Percentiles rank a stretch among this genome's conserved stretches.
These are phyloP conservation scores for Silene uniflora DNA, from an alignment of 148 eudicot genomes.

Conservation along the genomic window DNA sequence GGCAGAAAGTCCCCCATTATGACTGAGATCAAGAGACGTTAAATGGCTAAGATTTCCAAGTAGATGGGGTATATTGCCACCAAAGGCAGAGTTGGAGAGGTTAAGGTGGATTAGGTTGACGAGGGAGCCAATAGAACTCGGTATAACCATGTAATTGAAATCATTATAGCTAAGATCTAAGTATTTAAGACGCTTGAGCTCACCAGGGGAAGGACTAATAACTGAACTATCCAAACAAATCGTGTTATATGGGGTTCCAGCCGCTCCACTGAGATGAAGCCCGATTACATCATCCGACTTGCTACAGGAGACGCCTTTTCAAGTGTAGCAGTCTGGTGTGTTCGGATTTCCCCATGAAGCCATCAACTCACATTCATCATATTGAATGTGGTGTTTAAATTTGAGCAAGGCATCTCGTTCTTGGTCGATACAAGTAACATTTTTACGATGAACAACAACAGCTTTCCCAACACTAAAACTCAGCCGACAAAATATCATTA, in stretches of 20 bases:
- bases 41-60: too few species aligned
- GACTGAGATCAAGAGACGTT: too few species aligned
- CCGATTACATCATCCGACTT: not conserved
- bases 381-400: too few species aligned
- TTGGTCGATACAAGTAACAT: not conserved
- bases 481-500: not conserved
- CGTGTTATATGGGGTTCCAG: not conserved
- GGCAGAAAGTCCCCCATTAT: too few species aligned
- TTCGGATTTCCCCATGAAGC: too few species aligned
- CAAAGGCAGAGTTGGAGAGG: too few species aligned
- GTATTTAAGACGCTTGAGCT: not conserved
- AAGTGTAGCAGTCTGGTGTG: too few species aligned
- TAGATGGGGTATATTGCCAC: too few species aligned
- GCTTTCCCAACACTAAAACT: not conserved
- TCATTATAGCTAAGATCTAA: slow-evolving; percentile 3
- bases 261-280: not conserved
- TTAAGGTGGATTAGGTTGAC: not conserved
- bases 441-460: not conserved
- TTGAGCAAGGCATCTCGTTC: slow-evolving; percentile 4
- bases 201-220: not conserved
- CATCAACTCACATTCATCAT: too few species aligned
- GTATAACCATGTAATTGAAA: not conserved
- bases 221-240: not conserved
- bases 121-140: slow-evolving; percentile 6
- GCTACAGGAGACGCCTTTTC: too few species aligned